Evolutionary conservation across 2,329 filamentous ascomycete genomes (phyloP).

Genomic region (Chrysoporthe puriensis): DNA sequence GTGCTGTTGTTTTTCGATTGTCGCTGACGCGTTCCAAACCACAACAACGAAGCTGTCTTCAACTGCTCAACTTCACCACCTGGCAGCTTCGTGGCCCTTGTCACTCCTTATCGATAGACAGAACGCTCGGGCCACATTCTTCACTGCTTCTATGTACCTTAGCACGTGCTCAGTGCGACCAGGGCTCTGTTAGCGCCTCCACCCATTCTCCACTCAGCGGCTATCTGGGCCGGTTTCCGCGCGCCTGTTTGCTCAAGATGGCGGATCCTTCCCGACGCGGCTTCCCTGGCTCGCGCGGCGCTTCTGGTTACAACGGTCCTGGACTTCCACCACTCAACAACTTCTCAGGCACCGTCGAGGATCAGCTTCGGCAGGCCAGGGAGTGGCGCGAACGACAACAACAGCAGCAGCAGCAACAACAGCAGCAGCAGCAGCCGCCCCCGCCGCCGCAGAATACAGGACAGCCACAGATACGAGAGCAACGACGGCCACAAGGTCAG

Average conservation of each 20-base stretch:
- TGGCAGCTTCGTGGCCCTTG: conserved; percentile 11
- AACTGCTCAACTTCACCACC: conserved; percentile 1
- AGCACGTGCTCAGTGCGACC: neutral
- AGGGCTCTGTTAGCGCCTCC: conserved; percentile 1
- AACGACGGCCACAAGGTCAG: neutral
- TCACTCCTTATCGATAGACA: neutral
- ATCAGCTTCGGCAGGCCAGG: conserved; percentile 10
- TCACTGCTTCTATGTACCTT: neutral
- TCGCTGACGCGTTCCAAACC: neutral
- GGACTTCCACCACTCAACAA: conserved; percentile 15
- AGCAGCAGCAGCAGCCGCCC: no score
- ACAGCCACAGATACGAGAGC: neutral
- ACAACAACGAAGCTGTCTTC: conserved; percentile 4
- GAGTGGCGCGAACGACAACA: conserved; percentile 15
- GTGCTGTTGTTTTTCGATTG: neutral
- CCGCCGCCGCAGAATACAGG: neutral
- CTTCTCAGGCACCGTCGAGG: conserved; percentile 18
- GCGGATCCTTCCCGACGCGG: conserved; percentile 2
- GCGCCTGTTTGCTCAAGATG: neutral
- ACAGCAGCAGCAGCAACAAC: no score
- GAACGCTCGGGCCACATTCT: neutral
- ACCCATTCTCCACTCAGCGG: neutral
- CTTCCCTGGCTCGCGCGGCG: neutral
- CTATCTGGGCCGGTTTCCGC: neutral
- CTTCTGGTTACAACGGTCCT: conserved; percentile 10